Evolutionary conservation across 495 filamentous ascomycete species (phyloP).

Genomic region (Corynascus novoguineensis): DNA sequence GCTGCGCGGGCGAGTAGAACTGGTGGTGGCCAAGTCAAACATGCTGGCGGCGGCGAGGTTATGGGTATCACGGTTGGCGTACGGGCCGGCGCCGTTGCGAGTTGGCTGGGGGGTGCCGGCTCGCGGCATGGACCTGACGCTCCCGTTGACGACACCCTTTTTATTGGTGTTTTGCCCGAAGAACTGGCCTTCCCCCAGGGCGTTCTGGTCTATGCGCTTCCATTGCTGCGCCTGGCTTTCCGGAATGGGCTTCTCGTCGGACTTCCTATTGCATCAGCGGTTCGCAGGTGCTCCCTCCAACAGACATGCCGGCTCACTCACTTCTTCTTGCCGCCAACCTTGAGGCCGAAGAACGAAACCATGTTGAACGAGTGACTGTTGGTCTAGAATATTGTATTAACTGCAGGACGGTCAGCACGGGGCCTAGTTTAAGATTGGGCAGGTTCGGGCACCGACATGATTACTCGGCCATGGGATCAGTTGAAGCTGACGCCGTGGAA

Average conservation of each 20-base stretch:
- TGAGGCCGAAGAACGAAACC: slow-evolving; percentile 48
- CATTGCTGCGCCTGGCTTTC: slow-evolving; percentile 20
- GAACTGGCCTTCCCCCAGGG: slow-evolving; percentile 28
- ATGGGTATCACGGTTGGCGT: slow-evolving; percentile 24
- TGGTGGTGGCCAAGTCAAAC: slow-evolving; percentile 27
- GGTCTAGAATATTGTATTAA: slow-evolving; percentile 18
- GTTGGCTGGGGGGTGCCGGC: slow-evolving; percentile 27
- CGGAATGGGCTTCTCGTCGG: slow-evolving; percentile 21
- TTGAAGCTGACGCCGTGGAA: background rate
- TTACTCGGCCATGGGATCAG: background rate
- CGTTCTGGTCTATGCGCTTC: slow-evolving; percentile 30
- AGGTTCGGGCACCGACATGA: background rate
- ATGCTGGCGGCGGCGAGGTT: slow-evolving; percentile 37
- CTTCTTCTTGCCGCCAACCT: slow-evolving; percentile 47
- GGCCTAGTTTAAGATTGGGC: no score
- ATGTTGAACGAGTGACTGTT: slow-evolving; percentile 30
- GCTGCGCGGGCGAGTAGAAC: slow-evolving; percentile 19
- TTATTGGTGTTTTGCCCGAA: slow-evolving; percentile 22
- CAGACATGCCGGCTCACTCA: slow-evolving; percentile 23
- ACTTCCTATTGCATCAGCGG: slow-evolving; percentile 32
- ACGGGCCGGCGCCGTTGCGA: slow-evolving; percentile 23
- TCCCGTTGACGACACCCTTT: slow-evolving; percentile 25
- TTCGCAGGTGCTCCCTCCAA: slow-evolving; percentile 1
- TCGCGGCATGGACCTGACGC: slow-evolving; percentile 28
- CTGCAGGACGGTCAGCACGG: slow-evolving; percentile 10